Conservation (phyloP, 208 protist species). For the Crithidia bombi region DNA sequence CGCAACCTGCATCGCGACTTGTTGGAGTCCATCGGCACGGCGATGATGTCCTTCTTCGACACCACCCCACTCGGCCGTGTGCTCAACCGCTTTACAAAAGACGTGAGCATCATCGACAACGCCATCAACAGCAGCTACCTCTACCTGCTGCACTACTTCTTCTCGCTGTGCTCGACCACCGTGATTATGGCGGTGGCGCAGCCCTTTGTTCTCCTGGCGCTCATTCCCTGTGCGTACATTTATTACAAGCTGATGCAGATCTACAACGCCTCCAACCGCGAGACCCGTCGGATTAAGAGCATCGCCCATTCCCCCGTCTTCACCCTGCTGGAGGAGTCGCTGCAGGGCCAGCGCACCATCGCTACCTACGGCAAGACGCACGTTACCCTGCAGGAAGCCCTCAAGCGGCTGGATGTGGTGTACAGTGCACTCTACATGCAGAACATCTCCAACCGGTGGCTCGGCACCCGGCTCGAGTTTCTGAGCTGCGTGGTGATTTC, state of each 20-base stretch:
- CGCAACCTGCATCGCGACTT: constrained; percentile 54
- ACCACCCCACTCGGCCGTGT: constrained; percentile 94
- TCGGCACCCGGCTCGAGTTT: constrained; percentile 89
- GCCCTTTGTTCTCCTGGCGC: constrained; percentile 49
- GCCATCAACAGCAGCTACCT: constrained; percentile 58
- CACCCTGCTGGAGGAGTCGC: constrained; percentile 90
- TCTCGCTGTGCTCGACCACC: constrained; percentile 62
- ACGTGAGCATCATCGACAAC: constrained; percentile 85
- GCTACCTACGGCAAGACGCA: constrained; percentile 53
- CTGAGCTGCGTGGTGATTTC: constrained; percentile 78
- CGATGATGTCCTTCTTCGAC: constrained; percentile 94
- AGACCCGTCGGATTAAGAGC: constrained; percentile 89
- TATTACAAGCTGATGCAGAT: constrained; percentile 91
- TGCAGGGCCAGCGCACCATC: constrained; percentile 90
- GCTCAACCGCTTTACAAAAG: constrained; percentile 95
- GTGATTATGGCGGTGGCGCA: constrained; percentile 49
- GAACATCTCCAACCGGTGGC: constrained; percentile 83
- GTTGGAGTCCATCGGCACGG: constrained; percentile 53
- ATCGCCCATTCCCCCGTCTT: constrained; percentile 94
- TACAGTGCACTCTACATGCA: constrained; percentile 58
- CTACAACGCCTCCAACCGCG: constrained; percentile 84
- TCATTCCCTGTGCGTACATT: constrained; percentile 70
- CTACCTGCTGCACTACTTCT: constrained; percentile 61
- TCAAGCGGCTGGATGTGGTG: constrained; percentile 58
- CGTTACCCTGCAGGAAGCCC: constrained; percentile 38